Evolutionary conservation across 352 stramenopile genomes (phyloP), one percentile per base, ranked within the genome.

Genomic region (Globisporangium paroecandrum): DNA sequence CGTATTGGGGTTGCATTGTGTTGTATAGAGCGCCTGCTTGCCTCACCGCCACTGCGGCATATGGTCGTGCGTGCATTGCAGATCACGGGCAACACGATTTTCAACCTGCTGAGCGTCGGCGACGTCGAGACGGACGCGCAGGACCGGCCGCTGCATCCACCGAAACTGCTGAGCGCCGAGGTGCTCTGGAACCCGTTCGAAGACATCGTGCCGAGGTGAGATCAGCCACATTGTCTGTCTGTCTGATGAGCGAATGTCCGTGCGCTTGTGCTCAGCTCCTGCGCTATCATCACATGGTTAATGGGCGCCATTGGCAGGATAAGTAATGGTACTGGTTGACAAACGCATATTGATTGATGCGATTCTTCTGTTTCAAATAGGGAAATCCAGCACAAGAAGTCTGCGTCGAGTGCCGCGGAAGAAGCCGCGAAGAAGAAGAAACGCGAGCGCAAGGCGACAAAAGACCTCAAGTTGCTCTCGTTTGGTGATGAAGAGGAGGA

Each of bases 71-170:
- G 32, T 59, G 49, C 54, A 34, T n/a, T 25, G 34, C 93, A 97
- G 69, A 85, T 99, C 67, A 93, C 84, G 4, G 97, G 97, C 25
- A 97, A 98, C 74, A 99, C 97, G 24, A 97, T 99, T 58, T 99
- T 99, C 79, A 99, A 99, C 78, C 77, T 98, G 25, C 69, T 99
- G 25, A 93, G 96, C 41, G 89, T 98, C 7, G 81, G 87, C 3
- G 89, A 97, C 15, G 57, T 95, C 20, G 91, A 96, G 59, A 96
- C 89, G n/a, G 89, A 96, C 68, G 80, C 60, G 5, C 73, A 93
- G 59, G 91, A 97, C 78, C 82, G 90, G 49, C 81, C 91, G 7
- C 55, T 97, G 54, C 74, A 91, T 70, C 76, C 90, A 15, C 81
- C 91, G 3, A 84, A 80, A 32, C 57, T 99, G 56, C 75, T 89